Evolutionary conservation across 345 rosid species (phyloP), one percentile per base, ranked within the genome.

Genomic region (Combretum micranthum): DNA sequence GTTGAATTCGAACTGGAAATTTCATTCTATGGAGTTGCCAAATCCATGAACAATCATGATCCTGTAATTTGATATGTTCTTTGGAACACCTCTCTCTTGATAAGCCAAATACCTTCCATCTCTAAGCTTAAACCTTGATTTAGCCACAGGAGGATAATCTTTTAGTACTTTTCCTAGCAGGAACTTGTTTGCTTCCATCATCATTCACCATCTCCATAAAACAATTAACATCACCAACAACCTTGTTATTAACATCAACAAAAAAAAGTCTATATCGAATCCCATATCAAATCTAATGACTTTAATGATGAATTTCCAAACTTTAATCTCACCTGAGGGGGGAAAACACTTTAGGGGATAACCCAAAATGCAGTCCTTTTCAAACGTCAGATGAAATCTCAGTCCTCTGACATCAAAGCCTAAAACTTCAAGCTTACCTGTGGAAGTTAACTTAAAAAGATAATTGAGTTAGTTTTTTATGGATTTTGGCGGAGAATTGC

Each of bases 21-120:
- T 68, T 86, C 95, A 88, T 91, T 88, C 98, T 66, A 88, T 86
- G 61, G 98, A 91, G 84, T 95, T 88, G 57, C 95, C 98, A 60
- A 91, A 88, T 32, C 98, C 98, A 72, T 91, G 96, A 59, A 82
- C 87, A 62, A 91, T 60, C 53, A 91, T 54, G 74, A 91, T 78
- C 64, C 60, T 80, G 79, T 69, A 80, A 47, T 78, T 82, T 1
- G 98, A 68, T 61, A 74, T 53, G 56, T 63, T 68, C 72, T 70
- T 86, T 56, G 90, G 70, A 8, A 86, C 85, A 50, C 98, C 98
- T 62, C 54, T 71, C 69, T 91, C 98, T 18, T 42, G 78, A 79
- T 91, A 88, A 58, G 98, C 87, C 60, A 91, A 61, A 70, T 70
- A 67, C 50, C 98, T 78, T 47, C 98, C 96, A 65, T 88, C 98